These are phyloP conservation scores for Hirsutella minnesotensis DNA, from an alignment of 2,329 filamentous ascomycete genomes.

Conservation along the genomic window DNA sequence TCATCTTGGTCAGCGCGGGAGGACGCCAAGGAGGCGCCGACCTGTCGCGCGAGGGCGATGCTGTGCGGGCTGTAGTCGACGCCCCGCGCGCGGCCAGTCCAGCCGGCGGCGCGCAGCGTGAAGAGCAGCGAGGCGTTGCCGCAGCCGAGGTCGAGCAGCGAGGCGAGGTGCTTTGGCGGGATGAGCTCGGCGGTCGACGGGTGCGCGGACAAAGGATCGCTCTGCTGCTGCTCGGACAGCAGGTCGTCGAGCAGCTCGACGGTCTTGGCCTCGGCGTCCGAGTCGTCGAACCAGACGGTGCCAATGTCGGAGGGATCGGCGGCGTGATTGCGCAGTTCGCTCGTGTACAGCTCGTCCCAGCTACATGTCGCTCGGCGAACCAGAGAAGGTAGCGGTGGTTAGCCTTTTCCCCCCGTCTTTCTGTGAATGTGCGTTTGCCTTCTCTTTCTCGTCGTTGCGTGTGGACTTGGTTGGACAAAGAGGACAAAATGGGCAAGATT, in stretches of 20 bases:
- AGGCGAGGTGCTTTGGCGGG: constrained; percentile 17
- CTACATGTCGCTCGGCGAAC: constrained; percentile 26
- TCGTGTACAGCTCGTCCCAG: constrained; percentile 65
- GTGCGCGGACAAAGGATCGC: not conserved
- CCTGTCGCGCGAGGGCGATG: constrained; percentile 58
- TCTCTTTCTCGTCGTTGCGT: too few relatives aligned
- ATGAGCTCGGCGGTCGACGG: constrained; percentile 10
- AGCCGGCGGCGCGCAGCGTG: constrained; percentile 54
- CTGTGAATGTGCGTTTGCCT: too few relatives aligned
- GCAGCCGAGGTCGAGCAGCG: constrained; percentile 79
- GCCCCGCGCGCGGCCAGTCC: constrained; percentile 61
- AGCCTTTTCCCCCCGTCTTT: too few relatives aligned
- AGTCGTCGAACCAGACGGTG: constrained; percentile 94
- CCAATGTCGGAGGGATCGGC: constrained; percentile 67
- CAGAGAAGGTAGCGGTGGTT: too few relatives aligned
- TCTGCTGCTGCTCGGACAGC: not conserved
- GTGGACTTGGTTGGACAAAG: not conserved
- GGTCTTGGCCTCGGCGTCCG: constrained; percentile 73
- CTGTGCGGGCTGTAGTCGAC: constrained; percentile 78
- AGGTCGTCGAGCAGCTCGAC: constrained; percentile 48
- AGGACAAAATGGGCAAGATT: not conserved
- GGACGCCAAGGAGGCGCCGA: constrained; percentile 28
- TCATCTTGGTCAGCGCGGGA: too few relatives aligned
- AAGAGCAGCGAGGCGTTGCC: constrained; percentile 92
- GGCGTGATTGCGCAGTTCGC: constrained; percentile 59